Conservation (phyloP, 2,329 filamentous ascomycete genomes). For the Thelonectria blattea region DNA sequence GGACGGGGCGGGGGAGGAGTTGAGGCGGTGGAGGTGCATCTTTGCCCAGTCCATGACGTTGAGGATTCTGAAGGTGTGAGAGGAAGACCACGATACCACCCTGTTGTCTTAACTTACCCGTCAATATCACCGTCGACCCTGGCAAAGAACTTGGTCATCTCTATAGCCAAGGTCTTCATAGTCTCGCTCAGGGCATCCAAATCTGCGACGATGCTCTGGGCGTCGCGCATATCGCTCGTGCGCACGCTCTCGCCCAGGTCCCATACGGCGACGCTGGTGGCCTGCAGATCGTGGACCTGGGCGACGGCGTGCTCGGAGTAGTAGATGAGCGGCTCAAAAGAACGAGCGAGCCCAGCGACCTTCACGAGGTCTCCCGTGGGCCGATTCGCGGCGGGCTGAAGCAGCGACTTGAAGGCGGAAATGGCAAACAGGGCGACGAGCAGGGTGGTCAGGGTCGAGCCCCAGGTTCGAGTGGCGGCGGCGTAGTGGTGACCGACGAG, state of each 20-base stretch:
- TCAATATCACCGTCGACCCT: slow-evolving; percentile 94
- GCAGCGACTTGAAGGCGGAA: slow-evolving; percentile 67
- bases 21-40: slow-evolving; percentile 77
- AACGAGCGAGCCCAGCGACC: slow-evolving; percentile 85
- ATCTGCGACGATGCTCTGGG: slow-evolving; percentile 82
- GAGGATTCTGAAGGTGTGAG: slow-evolving; percentile 66
- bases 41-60: slow-evolving; percentile 97
- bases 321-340: slow-evolving; percentile 93
- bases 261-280: slow-evolving; percentile 92
- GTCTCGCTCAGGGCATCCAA: slow-evolving; percentile 86
- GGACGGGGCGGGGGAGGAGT: slow-evolving; percentile 62
- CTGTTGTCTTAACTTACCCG: slow-evolving; percentile 54
- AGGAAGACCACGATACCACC: neutral
- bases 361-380: slow-evolving; percentile 76
- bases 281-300: slow-evolving; percentile 86
- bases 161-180: slow-evolving; percentile 81
- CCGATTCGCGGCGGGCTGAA: slow-evolving; percentile 65
- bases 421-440: slow-evolving; percentile 69
- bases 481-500: slow-evolving; percentile 67
- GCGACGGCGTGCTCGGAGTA: slow-evolving; percentile 89
- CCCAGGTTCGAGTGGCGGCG: slow-evolving; percentile 71
- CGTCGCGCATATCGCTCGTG: slow-evolving; percentile 88
- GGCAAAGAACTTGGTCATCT: slow-evolving; percentile 90
- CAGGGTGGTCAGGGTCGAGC: slow-evolving; percentile 67
- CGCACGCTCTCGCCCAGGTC: slow-evolving; percentile 91